Conservation (phyloP, 768 basidiomycete genomes). For the Hericium alpestre region DNA sequence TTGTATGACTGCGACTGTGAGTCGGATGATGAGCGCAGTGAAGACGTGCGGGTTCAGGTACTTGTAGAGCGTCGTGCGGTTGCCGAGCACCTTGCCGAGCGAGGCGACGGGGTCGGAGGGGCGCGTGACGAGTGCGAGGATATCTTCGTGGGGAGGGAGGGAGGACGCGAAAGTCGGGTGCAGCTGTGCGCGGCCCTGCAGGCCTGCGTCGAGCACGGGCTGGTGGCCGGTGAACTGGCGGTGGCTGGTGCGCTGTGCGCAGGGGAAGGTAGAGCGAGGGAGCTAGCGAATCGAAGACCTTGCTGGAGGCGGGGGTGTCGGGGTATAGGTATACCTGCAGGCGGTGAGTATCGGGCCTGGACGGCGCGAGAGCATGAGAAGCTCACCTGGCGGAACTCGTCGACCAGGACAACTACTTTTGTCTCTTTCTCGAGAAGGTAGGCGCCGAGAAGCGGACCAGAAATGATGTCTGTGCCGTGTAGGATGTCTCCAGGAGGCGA, state of each 20-base stretch:
- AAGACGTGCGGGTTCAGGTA: conserved; percentile 61
- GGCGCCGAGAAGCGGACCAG: conserved; percentile 48
- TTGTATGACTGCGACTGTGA: conserved; percentile 2
- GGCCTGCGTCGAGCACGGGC: conserved; percentile 29
- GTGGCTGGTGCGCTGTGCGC: conserved; percentile 29
- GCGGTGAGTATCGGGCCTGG: not conserved
- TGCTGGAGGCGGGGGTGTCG: conserved; percentile 34
- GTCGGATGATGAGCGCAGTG: not conserved
- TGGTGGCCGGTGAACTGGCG: conserved; percentile 50
- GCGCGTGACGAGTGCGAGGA: conserved; percentile 42
- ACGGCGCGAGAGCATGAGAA: not conserved
- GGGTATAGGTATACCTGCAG: conserved; percentile 58
- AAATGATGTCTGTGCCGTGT: conserved; percentile 51
- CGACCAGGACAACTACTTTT: conserved; percentile 55
- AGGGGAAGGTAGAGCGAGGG: conserved; percentile 48
- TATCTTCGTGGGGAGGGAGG: conserved; percentile 44
- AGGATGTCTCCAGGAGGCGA: conserved; percentile 29
- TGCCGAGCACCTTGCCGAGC: conserved; percentile 75
- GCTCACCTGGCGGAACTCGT: conserved; percentile 66
- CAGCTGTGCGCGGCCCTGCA: conserved; percentile 38
- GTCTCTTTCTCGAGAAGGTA: conserved; percentile 35
- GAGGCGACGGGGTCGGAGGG: conserved; percentile 54
- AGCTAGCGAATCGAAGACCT: conserved; percentile 33
- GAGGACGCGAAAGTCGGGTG: conserved; percentile 58
- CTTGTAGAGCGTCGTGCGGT: conserved; percentile 86